Conservation (phyloP, 1,284 basidiomycete species). For the Marasmius tenuissimus region DNA sequence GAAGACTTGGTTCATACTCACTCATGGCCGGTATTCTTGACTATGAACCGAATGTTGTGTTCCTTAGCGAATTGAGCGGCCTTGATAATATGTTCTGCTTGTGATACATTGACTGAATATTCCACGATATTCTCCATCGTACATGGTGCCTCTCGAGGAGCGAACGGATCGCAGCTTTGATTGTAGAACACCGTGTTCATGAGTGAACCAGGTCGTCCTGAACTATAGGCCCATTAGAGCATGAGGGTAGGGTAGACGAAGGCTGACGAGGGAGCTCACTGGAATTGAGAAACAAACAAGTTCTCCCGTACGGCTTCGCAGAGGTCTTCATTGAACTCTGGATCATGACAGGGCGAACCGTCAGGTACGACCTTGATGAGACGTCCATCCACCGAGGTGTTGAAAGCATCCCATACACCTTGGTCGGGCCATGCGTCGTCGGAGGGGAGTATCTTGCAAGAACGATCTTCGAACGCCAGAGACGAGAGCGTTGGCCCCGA, state of each 20-base stretch:
- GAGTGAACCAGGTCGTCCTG: conserved; percentile 13
- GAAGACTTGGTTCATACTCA: conserved; percentile 4
- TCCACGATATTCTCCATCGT: conserved; percentile 20
- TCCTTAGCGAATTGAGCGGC: conserved; percentile 19
- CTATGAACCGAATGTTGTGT: conserved; percentile 22
- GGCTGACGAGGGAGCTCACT: conserved; percentile 4
- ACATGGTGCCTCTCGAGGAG: conserved; percentile 14
- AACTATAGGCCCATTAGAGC: not conserved
- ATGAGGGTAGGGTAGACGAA: not conserved
- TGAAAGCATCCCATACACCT: conserved; percentile 21
- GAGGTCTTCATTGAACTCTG: conserved; percentile 9
- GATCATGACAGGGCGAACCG: conserved; percentile 17
- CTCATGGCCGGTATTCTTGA: conserved; percentile 26
- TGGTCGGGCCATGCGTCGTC: conserved; percentile 20
- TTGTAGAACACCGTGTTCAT: conserved; percentile 19
- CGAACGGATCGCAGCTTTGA: conserved; percentile 24
- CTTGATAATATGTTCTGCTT: conserved; percentile 17
- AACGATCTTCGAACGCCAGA: not conserved
- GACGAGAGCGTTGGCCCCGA: too few relatives aligned
- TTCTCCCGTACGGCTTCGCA: conserved; percentile 10
- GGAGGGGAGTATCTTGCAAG: conserved; percentile 6
- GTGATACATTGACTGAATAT: conserved; percentile 24
- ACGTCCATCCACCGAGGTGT: conserved; percentile 18
- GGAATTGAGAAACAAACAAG: conserved; percentile 15
- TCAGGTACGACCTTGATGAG: conserved; percentile 22